Evolutionary conservation across 179 eudicot genomes (phyloP), one percentile per base, ranked within the genome.

Genomic region (Drosera spatulata): DNA sequence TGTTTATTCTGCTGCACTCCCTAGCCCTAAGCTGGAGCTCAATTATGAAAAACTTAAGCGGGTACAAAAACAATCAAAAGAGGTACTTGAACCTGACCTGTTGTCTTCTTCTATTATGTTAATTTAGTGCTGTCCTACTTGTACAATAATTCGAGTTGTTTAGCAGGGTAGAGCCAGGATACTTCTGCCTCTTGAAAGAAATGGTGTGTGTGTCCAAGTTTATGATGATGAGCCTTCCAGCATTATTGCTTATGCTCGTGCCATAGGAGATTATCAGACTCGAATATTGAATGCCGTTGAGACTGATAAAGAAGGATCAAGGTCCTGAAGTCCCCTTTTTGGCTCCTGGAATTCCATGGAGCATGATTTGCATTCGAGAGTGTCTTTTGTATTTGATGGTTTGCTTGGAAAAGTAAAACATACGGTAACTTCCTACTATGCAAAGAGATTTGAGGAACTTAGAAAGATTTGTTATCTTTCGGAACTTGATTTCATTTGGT

Each of bases 191-290:
- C 71, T 70, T 47, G 96, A 85, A 55, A 58, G 72, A 55, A 66
- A 73, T 69, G 88, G 80, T 61, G 77, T 76, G 55, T 73, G 75
- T 58, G 69, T 85, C 69, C 86, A 88, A 42, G 82, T 85, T 54
- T 83, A 85, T 73, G 93, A 85, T 69, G 93, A 85, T 64, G 88
- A 85, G 49, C 93, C 86, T 3, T 80, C 93, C 39, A 91, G 97
- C 75, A 75, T 83, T 40, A 87, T 91, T 66, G 66, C 96, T 46
- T 85, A 91, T 74, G 82, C 91, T 8, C 85, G 87, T 68, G 73
- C 75, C 42, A 87, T 94, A 42, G 84, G 75, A 14, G 88, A 85
- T 49, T 87, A 87, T 66, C 82, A 72, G 56, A 60, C 41, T 62
- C 84, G 78, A 61, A 66, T 85, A 67, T 76, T 86, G n/a, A 83